phyloP scores from a whole-genome alignment of 768 basidiomycete genomes.

The Suillus subluteus region DNA sequence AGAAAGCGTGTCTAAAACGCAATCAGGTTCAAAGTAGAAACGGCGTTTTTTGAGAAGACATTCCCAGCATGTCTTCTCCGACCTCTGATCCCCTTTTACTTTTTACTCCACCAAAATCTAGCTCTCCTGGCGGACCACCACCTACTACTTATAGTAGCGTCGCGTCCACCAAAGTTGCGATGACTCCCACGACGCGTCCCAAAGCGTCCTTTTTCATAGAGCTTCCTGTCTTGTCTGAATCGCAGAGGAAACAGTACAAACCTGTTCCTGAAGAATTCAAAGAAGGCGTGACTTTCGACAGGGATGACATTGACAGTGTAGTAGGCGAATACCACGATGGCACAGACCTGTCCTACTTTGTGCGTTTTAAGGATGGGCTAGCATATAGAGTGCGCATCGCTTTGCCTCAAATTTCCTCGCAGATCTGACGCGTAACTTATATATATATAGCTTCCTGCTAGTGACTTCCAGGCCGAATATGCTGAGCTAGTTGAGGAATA shows the following conservation, averaged over 20 bases:
- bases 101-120: conserved; percentile 18
- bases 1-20: conserved; percentile 22
- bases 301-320: conserved; percentile 45
- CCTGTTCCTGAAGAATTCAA: conserved; percentile 37
- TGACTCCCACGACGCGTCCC: conserved; percentile 18
- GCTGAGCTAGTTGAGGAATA: conserved; percentile 57
- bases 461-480: conserved; percentile 41
- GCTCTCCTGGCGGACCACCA: conserved; percentile 16
- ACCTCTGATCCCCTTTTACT: conserved; percentile 20
- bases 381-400: conserved; percentile 52
- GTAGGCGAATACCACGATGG: conserved; percentile 57
- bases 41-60: not conserved
- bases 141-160: conserved; percentile 13
- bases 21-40: not conserved
- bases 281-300: conserved; percentile 35
- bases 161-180: conserved; percentile 12
- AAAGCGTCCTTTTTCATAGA: conserved; percentile 36
- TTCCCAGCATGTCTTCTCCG: conserved; percentile 20
- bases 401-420: not conserved
- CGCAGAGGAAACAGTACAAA: conserved; percentile 47
- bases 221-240: conserved; percentile 41
- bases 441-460: conserved; percentile 45
- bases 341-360: conserved; percentile 59
- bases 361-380: conserved; percentile 58
- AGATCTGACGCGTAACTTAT: conserved; percentile 6